These are phyloP conservation scores for Termitomyces sp. DNA, from an alignment of 768 basidiomycete genomes.

Conservation along the genomic window DNA sequence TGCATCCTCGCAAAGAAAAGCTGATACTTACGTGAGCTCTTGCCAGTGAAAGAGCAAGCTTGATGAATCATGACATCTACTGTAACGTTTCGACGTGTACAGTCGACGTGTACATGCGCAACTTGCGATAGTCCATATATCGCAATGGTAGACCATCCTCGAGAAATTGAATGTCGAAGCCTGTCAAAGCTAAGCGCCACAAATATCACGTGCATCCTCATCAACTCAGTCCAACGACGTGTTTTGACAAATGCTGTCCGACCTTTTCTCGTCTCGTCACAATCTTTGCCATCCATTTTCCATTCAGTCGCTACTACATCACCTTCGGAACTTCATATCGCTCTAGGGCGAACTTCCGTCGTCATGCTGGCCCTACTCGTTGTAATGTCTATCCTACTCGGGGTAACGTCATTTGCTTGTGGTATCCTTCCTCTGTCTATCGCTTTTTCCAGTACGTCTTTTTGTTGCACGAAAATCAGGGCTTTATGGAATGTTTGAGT, in stretches of 20 bases:
- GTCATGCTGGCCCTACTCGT: slow-evolving; percentile 36
- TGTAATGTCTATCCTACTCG: slow-evolving; percentile 58
- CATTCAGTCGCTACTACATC: background rate
- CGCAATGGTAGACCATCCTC: too few relatives aligned
- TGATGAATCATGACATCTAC: too few relatives aligned
- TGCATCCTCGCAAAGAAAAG: too few relatives aligned
- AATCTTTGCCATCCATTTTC: too few relatives aligned
- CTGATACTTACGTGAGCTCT: too few relatives aligned
- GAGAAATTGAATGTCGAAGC: too few relatives aligned
- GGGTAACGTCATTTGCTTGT: slow-evolving; percentile 55
- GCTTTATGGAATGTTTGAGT: background rate
- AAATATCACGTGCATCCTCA: background rate
- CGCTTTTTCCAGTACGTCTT: slow-evolving; percentile 57
- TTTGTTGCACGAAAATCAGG: background rate
- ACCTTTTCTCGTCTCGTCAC: background rate
- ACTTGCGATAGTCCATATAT: too few relatives aligned
- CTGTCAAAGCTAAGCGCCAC: too few relatives aligned
- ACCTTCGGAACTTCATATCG: background rate
- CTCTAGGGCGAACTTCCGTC: background rate
- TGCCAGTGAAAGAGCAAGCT: too few relatives aligned
- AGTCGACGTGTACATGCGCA: too few relatives aligned
- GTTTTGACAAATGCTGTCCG: background rate
- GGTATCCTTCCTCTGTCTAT: slow-evolving; percentile 77
- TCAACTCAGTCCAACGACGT: background rate
- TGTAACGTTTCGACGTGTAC: too few relatives aligned